A percentile compares a stretch with the other conserved stretches of the same genome.
Evolutionary conservation across 73 alveolate genomes (phyloP).

Genomic region (Paramecium biaurelia): DNA sequence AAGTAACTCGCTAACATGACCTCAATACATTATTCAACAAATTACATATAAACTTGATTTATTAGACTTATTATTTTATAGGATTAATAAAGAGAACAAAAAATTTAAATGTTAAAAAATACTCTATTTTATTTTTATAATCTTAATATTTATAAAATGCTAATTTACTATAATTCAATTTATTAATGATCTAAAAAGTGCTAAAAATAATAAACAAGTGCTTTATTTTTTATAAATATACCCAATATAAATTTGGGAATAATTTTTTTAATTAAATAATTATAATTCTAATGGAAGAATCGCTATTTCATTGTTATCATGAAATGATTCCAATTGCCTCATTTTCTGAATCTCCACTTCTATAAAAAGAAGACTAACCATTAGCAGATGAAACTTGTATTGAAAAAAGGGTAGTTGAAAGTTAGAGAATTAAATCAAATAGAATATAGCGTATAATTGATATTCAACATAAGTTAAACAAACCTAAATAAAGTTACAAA

Average conservation of each 20-base stretch:
- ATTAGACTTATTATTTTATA: background rate
- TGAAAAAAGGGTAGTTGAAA: background rate
- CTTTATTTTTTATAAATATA: background rate
- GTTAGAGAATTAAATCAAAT: background rate
- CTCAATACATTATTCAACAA: background rate
- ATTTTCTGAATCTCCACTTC: background rate
- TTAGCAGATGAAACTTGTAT: background rate
- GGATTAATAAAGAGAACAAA: background rate
- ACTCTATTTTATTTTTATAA: too few relatives aligned
- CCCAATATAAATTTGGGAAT: background rate
- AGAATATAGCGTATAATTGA: slow-evolving; percentile 13
- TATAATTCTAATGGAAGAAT: background rate
- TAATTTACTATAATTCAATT: too few relatives aligned
- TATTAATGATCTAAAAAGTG: too few relatives aligned
- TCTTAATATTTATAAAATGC: too few relatives aligned
- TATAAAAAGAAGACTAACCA: background rate
- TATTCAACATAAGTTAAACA: background rate
- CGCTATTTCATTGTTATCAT: background rate
- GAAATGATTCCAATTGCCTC: background rate
- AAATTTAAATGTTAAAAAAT: background rate
- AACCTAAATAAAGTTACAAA: background rate
- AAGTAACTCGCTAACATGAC: background rate
- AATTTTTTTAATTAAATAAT: background rate
- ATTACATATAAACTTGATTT: background rate
- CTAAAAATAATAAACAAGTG: background rate